These are phyloP conservation scores for Globisporangium polare DNA, from an alignment of 352 stramenopile genomes.

Conservation along the genomic window DNA sequence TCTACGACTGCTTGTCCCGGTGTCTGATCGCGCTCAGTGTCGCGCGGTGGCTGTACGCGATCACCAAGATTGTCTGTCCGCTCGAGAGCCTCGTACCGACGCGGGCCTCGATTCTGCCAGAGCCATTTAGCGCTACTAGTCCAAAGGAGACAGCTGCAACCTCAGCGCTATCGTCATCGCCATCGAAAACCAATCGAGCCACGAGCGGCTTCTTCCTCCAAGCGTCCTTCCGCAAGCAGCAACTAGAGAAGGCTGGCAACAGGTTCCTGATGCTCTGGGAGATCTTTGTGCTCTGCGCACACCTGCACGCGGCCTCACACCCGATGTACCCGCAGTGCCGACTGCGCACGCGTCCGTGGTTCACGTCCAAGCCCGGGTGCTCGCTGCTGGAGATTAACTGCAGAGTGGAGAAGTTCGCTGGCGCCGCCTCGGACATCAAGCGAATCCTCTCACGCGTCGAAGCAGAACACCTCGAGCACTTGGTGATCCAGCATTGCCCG, in stretches of 20 bases:
- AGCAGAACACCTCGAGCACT: conserved; percentile 9
- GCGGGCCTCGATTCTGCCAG: background rate
- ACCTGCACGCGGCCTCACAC: conserved; percentile 20
- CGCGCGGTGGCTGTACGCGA: conserved; percentile 18
- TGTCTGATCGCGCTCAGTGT: conserved; percentile 31
- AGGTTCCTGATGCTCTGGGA: conserved; percentile 27
- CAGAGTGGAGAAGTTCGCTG: background rate
- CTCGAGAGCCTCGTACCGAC: background rate
- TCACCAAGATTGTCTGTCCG: conserved; percentile 19
- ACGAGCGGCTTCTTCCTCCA: background rate
- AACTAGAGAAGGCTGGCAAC: conserved; percentile 14
- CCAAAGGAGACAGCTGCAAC: no score
- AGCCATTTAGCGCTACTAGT: background rate
- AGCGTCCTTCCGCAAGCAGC: background rate
- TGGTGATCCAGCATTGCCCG: conserved; percentile 14
- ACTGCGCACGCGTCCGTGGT: conserved; percentile 15
- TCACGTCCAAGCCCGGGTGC: conserved; percentile 6
- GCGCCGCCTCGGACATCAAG: background rate
- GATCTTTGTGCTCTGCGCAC: conserved; percentile 19
- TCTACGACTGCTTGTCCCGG: conserved; percentile 21
- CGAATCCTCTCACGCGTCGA: background rate
- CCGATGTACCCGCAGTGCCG: conserved; percentile 23
- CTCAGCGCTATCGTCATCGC: background rate
- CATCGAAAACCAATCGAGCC: background rate
- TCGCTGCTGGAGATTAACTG: conserved; percentile 14